A percentile compares a stretch with the other conserved stretches of the same genome.
phyloP scores from a whole-genome alignment of 1,139 yeast species.

The Diutina neorugosa region DNA sequence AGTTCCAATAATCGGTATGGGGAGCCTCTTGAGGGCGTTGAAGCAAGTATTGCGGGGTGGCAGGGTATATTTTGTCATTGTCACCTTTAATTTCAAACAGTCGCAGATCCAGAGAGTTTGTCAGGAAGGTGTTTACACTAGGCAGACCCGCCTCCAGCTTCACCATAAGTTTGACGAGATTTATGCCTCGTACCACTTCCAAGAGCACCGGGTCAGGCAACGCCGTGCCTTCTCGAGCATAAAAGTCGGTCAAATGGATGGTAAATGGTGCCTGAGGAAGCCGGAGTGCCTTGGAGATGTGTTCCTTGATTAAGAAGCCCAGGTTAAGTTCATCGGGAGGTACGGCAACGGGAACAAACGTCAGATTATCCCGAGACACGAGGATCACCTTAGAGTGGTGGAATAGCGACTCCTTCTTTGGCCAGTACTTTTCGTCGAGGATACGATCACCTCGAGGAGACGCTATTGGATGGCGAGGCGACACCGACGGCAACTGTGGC shows the following conservation, averaged over 20 bases:
- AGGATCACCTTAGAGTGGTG: constrained; percentile 18
- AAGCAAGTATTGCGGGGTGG: constrained; percentile 49
- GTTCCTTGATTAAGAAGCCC: constrained; percentile 16
- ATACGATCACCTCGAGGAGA: background rate
- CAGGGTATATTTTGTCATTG: constrained; percentile 34
- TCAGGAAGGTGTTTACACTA: constrained; percentile 22
- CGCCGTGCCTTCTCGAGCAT: constrained; percentile 49
- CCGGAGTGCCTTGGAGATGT: constrained; percentile 23
- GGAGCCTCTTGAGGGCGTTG: constrained; percentile 23
- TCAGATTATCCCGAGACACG: constrained; percentile 46
- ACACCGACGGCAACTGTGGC: background rate
- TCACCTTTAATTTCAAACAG: constrained; percentile 34
- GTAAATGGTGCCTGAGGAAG: constrained; percentile 26
- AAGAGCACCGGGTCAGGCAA: constrained; percentile 37
- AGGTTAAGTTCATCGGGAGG: constrained; percentile 8
- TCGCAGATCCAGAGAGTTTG: constrained; percentile 36
- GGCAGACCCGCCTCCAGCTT: constrained; percentile 28
- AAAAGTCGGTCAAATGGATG: constrained; percentile 63
- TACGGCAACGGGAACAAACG: constrained; percentile 36
- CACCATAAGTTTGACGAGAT: constrained; percentile 28
- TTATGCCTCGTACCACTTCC: constrained; percentile 14
- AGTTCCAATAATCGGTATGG: constrained; percentile 46
- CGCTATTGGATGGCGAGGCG: background rate
- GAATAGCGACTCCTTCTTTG: constrained; percentile 10
- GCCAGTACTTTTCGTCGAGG: constrained; percentile 20